Base-by-base conservation (phyloP, 1,284 basidiomycete species). In the Pseudozyma tsukubaensis region DNA sequence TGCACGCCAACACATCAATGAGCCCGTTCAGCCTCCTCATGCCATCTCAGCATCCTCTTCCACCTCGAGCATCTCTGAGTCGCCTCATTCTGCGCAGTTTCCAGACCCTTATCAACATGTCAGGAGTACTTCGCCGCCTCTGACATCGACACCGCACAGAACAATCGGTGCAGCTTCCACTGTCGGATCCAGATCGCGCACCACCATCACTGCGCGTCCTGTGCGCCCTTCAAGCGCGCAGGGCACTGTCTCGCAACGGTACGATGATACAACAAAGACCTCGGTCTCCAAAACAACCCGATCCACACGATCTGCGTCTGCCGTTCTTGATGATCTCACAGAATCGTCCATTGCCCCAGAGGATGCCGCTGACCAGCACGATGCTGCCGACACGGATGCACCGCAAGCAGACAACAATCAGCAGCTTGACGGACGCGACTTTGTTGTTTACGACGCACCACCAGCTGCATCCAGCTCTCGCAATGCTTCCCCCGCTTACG, bases 71-170 rank as follows among this genome's bases (percentile, higher is more conserved):
- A 13, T 70, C n/a, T 66, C 59, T 2, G 59, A 66, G 21, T 48
- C 57, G 16, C 66, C 59, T 16, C 59, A 59, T 39, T 59, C 56
- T 12, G 58, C 62, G 5, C 55, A 61, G 2, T 69, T 69, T n/a
- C 61, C 62, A 3, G 72, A 69, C 19, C 66, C 72, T 0, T 74
- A 74, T 16, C 11, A 57, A 7, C 71, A 73, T 40, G 59, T 74
- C 19, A 55, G 63, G 21, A 62, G 62, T 32, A 52, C 58, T 2
- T 71, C 67, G 6, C 72, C 72, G 16, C 72, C 72, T 19, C 72
- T 75, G 29, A 75, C 72, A 1, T 75, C 72, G 11, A 75, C 72
- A 3, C 72, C 72, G 4, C 67, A 71, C 40, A 59, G 67, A 14
- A 58, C 63, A 3, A 40, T 44, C 21, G 59, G 63, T 13, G 44